These are phyloP conservation scores for Aspergillaceae sp. DNA, from an alignment of 2,329 filamentous ascomycete genomes.

Conservation along the genomic window DNA sequence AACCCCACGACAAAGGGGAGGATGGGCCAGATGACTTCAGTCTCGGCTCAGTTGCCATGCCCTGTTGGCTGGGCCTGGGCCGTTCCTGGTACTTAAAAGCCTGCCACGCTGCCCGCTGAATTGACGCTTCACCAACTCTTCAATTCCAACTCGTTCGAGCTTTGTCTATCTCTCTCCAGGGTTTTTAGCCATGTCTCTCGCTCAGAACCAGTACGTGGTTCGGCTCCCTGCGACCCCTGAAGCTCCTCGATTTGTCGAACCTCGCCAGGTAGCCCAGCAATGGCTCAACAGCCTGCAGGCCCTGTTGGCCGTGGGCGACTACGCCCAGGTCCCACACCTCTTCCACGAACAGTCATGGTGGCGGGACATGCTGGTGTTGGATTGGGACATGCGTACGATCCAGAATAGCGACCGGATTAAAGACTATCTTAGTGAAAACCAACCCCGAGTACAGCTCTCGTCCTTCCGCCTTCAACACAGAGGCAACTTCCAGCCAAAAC, in stretches of 20 bases:
- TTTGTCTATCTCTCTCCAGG: background rate
- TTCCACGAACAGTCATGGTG: constrained; percentile 35
- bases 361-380: constrained; percentile 33
- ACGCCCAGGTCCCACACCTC: constrained; percentile 13
- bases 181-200: constrained; percentile 7
- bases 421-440: constrained; percentile 20
- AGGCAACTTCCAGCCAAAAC: constrained; percentile 23
- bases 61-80: background rate
- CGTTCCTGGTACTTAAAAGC: background rate
- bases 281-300: constrained; percentile 23
- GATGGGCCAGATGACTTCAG: background rate
- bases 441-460: constrained; percentile 19
- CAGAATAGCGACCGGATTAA: constrained; percentile 23
- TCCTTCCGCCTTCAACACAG: constrained; percentile 24
- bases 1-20: background rate
- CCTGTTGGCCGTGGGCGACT: constrained; percentile 12
- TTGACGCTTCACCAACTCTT: background rate
- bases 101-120: background rate
- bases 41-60: background rate
- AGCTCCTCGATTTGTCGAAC: constrained; percentile 11
- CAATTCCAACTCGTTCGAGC: background rate
- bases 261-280: constrained; percentile 21
- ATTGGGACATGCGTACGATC: constrained; percentile 33
- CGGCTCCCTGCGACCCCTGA: constrained; percentile 21
- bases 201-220: constrained; percentile 20